Base-by-base conservation (phyloP, 331 rosid species). In the Rosa hybrid region DNA sequence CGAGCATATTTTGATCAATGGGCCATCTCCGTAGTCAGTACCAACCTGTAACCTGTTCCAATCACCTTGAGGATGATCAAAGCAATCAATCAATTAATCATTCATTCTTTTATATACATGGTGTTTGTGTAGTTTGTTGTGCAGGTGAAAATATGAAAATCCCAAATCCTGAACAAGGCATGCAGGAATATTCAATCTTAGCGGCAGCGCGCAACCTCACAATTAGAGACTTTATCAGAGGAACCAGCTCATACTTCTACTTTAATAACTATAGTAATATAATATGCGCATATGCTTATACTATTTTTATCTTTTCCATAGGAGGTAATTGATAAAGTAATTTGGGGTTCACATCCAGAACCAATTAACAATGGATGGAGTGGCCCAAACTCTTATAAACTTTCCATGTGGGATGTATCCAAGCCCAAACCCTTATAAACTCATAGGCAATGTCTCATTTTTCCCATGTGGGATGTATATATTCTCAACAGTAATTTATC, bases 1-100 rank as follows among this genome's bases (percentile, higher is more conserved):
- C 51, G 82, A 92, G 94, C 94, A 87, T 90, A 86, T 80, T 86
- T 89, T 88, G 87, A 39, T 39, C 25, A 87, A 86, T 84, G 76
- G 69, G 76, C 60, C 84, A 82, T 81, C 17, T 39, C 56, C 59
- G 54, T 21, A 25, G 59, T 16, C 74, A 44, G 54, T 45, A 81
- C 82, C 59, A 65, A 72, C 76, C 63, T 77, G 73, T 85, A 71
- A 79, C 86, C 87, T 85, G 88, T 72, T 83, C 89, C 84, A 80
- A 75, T 75, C 80, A 80, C 84, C 82, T 84, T 83, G 77, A 88
- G 64, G 45, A 86, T 38, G 72, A 68, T 87, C 82, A 85, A 86
- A 82, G 73, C 60, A 91, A 86, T 80, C 71, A 62, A 59, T 75
- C 76, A 54, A 46, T 27, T 85, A 81, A 46, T 75, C 75, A 59